A percentile compares a stretch with the other conserved stretches of the same genome.
phyloP scores from a whole-genome alignment of 306 rosid species.

The Sesbania bispinosa region DNA sequence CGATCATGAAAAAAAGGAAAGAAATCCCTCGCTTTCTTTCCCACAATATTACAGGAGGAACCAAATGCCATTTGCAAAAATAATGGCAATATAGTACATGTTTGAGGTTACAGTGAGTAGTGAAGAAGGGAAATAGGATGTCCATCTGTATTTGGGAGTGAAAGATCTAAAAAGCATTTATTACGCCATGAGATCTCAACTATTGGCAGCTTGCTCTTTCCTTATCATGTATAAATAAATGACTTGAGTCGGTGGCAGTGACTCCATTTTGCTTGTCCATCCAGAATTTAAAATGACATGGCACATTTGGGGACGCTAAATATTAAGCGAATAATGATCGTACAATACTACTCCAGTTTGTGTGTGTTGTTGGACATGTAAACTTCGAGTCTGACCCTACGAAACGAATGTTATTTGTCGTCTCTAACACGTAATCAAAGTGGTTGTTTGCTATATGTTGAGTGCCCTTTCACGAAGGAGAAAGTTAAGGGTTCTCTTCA shows the following conservation, averaged over 20 bases:
- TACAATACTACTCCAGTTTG: too few species aligned
- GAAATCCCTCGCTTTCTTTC: too few species aligned
- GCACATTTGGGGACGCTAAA: neutral
- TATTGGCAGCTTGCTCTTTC: neutral
- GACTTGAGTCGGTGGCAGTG: conserved; percentile 10
- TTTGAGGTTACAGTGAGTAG: too few species aligned
- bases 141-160: too few species aligned
- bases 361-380: neutral
- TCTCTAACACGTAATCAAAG: conserved; percentile 31
- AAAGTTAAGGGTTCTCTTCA: conserved; percentile 10
- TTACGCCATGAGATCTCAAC: too few species aligned
- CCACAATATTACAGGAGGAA: too few species aligned
- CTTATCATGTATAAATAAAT: conserved; percentile 27
- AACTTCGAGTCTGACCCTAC: neutral
- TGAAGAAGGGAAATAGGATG: too few species aligned
- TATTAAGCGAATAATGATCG: neutral
- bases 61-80: too few species aligned
- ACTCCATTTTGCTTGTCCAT: neutral
- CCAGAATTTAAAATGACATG: neutral
- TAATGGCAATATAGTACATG: too few species aligned
- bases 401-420: conserved; percentile 21
- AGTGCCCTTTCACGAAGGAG: neutral
- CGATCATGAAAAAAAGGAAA: too few species aligned
- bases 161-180: too few species aligned
- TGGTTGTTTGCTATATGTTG: conserved; percentile 7